These are phyloP conservation scores for Botryotinia narcissicola DNA, from an alignment of 2,329 filamentous ascomycete genomes.

Conservation along the genomic window DNA sequence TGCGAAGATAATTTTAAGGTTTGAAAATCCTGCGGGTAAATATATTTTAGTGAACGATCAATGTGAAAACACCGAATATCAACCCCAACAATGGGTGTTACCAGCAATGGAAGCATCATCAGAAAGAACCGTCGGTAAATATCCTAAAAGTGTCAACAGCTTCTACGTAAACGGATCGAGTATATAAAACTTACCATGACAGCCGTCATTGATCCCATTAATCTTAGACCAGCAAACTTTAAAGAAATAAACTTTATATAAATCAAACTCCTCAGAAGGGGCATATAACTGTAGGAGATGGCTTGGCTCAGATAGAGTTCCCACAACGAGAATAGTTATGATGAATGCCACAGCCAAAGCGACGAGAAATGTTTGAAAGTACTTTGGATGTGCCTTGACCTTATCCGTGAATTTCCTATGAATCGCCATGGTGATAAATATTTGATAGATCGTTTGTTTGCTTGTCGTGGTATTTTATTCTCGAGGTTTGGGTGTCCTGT, in stretches of 20 bases:
- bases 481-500: neutral
- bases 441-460: neutral
- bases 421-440: neutral
- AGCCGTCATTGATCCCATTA: neutral
- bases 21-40: neutral
- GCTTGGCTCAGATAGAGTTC: neutral
- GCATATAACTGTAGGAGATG: neutral
- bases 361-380: neutral
- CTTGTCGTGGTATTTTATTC: neutral
- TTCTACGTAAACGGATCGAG: neutral
- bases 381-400: neutral
- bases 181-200: neutral
- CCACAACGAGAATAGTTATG: neutral
- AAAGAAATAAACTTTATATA: neutral
- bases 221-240: neutral
- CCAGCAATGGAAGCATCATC: neutral
- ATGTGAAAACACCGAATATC: neutral
- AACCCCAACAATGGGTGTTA: neutral
- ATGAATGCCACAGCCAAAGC: neutral
- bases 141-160: neutral
- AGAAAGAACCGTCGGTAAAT: neutral
- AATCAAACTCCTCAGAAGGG: neutral
- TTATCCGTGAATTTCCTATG: neutral
- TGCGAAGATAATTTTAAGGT: neutral
- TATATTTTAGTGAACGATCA: neutral